Evolutionary conservation across 306 rosid genomes (phyloP), one percentile per base, ranked within the genome.

Genomic region (Neltuma alba): DNA sequence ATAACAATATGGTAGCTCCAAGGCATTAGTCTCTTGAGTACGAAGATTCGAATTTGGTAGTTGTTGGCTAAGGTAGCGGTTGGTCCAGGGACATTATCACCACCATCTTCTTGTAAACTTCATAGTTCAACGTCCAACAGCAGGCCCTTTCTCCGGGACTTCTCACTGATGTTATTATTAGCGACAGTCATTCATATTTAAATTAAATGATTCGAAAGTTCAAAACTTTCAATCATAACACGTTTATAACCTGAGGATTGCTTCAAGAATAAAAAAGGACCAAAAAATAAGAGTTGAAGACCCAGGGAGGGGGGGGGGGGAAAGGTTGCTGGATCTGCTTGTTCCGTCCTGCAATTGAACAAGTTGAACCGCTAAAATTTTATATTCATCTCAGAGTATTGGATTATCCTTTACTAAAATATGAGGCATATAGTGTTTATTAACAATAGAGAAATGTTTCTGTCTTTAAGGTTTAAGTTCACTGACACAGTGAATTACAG

Each of bases 1-100:
- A 31, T 38, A 47, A 61, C 13, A 62, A 41, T 15, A 50, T 52
- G 78, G 85, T 55, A 75, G 92, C 82, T 91, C 89, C 79, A 79
- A 77, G 77, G 97, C 86, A 77, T 67, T 61, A 72, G 94, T 95
- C 89, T 86, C 96, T 85, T 95, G 88, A 67, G 67, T 76, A 80
- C 82, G 70, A 95, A 95, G 99, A 63, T 72, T 84, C 65, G 71
- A 81, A 80, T 76, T 79, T 76, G 89, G 91, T 83, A 76, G 91
- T 80, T 68, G 77, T 54, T 85, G 93, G 72, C 85, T 38, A 23
- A 76, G 84, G 82, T 21, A 11, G 52, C 11, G 86, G 91, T 87
- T 82, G 91, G 86, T 87, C 48, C 37, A 44, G 12, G 57, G 83
- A 70, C 67, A 38, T 47, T 75, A 85, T 85, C 86, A 88, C 80